A percentile compares a stretch with the other conserved stretches of the same genome.
Evolutionary conservation across 768 basidiomycete genomes (phyloP).

Genomic region (Suillus americanus): DNA sequence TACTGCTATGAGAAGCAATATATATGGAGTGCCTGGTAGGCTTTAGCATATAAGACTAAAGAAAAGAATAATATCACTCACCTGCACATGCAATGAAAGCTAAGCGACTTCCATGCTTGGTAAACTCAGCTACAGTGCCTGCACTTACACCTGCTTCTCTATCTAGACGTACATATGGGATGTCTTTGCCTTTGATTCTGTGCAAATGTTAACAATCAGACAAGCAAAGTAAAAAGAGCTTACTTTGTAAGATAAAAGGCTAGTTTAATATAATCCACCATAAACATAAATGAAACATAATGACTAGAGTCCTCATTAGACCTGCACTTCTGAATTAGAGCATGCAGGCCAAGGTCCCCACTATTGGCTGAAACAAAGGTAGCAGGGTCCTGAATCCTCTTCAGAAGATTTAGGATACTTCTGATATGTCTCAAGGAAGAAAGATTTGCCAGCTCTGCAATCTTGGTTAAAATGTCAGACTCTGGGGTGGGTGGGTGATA

Average conservation of each 20-base stretch:
- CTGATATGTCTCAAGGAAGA: background rate
- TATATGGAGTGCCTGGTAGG: too few relatives aligned
- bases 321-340: background rate
- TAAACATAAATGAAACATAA: background rate
- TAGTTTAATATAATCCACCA: background rate
- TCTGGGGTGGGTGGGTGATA: background rate
- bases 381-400: background rate
- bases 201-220: background rate
- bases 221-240: background rate
- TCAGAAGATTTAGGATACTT: background rate
- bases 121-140: background rate
- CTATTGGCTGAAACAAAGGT: background rate
- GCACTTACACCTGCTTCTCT: background rate
- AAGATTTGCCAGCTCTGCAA: background rate
- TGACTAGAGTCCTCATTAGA: background rate
- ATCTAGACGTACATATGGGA: background rate
- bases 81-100: background rate
- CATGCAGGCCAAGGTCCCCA: background rate
- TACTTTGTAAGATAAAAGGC: background rate
- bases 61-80: background rate
- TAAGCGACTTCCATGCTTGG: background rate
- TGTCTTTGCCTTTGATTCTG: background rate
- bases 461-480: background rate
- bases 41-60: background rate
- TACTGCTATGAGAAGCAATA: too few relatives aligned